Base-by-base conservation (phyloP, 2,329 filamentous ascomycete genomes). In the Paradendryphiella salina region DNA sequence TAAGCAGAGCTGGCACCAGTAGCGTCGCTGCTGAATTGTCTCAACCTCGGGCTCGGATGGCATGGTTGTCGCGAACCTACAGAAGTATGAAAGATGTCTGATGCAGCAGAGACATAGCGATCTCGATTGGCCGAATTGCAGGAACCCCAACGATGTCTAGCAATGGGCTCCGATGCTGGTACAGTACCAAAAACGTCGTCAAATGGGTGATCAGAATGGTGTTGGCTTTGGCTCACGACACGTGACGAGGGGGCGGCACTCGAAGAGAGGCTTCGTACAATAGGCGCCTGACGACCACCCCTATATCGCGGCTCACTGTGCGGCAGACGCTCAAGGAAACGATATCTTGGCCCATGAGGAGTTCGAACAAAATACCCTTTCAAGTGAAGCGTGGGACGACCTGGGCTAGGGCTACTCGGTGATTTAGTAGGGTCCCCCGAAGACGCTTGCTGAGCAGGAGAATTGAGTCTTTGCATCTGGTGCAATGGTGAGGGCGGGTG, bases 1-100 rank as follows among this genome's bases (percentile, higher is more conserved):
- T 66, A 72, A n/a, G 62, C 54, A 20, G 58, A 51, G 46, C 67
- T 71, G n/a, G 53, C 52, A 29, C 38, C 59, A 21, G 69, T 70
- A 49, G 60, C 52, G 35, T 60, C 65, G 44, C 67, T 71, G 33
- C 63, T 62, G 9, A 56, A 52, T 5, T 52, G 48, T 36, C 55
- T 54, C 29, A 45, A 26, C 21, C 46, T 40, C 4, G 13, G 4
- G 33, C n/a, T n/a, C 11, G 13, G 21, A 29, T 45, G 48, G 3
- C 42, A 21, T 15, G 31, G 21, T 32, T 43, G 43, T 7, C 10
- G 17, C 31, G 17, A 29, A 17, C 17, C 31, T 20, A n/a, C 38
- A 18, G 31, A 18, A 18, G 23, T 33, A 31, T 29, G 9, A 3
- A 17, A 17, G 4, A 36, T n/a, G 34, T 35, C 28, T 3, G 32